These are phyloP conservation scores for Boletus semigastroideus DNA, from an alignment of 1,284 basidiomycete genomes.

Conservation along the genomic window DNA sequence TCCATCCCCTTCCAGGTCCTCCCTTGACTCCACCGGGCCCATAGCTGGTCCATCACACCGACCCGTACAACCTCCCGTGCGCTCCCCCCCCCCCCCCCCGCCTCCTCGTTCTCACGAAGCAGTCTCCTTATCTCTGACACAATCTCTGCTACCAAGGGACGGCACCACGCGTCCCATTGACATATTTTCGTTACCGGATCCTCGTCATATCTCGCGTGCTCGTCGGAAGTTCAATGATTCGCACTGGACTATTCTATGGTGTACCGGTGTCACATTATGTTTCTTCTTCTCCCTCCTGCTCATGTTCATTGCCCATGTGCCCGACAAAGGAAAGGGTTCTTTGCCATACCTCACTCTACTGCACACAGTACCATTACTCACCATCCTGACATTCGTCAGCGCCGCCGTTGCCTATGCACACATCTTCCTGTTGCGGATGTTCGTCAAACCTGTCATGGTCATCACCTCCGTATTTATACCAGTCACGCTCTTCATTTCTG, in stretches of 20 bases:
- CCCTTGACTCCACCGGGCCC: constrained; percentile 46
- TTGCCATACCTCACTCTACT: constrained; percentile 74
- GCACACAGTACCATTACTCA: constrained; percentile 82
- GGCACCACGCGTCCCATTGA: constrained; percentile 60
- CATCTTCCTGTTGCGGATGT: constrained; percentile 73
- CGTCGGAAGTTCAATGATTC: constrained; percentile 72
- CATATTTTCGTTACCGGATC: constrained; percentile 73
- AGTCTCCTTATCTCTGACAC: constrained; percentile 62
- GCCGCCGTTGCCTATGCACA: constrained; percentile 74
- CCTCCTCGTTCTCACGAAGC: constrained; percentile 38
- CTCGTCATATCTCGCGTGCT: constrained; percentile 56
- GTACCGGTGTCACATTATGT: constrained; percentile 55
- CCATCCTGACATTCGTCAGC: constrained; percentile 73
- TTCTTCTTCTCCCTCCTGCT: constrained; percentile 62
- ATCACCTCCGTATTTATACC: constrained; percentile 81
- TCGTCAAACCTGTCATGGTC: constrained; percentile 80
- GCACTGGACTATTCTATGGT: constrained; percentile 69
- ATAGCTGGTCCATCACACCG: constrained; percentile 22
- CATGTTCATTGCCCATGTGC: constrained; percentile 51
- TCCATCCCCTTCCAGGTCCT: constrained; percentile 48
- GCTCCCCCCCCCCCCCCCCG: constrained; percentile 35
- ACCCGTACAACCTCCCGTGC: constrained; percentile 4
- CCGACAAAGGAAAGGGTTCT: constrained; percentile 38
- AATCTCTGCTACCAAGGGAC: constrained; percentile 71
- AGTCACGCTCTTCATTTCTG: constrained; percentile 75